Evolutionary conservation across 805 yeast genomes (phyloP), one percentile per base, ranked within the genome.

Genomic region (Metschnikowia amazonensis): DNA sequence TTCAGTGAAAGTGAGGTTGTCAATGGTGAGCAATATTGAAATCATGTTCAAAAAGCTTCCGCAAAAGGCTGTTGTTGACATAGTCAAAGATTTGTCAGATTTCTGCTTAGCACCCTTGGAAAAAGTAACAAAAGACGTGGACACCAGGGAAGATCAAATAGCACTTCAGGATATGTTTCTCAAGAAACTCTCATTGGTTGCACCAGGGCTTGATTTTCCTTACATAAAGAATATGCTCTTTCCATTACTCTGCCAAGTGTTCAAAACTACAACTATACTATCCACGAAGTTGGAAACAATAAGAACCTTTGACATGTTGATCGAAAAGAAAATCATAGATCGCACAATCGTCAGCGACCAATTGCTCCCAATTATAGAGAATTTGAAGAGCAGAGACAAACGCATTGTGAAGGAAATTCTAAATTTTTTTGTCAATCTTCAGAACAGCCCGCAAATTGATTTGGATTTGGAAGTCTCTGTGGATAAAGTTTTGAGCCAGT

Each of bases 191-290:
- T 62, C 70, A 2, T 49, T 63, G 14, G 63, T 78, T 28, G 56
- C 77, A 2, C 72, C 65, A 6, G 69, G 75, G 37, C 67, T 83
- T 38, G 90, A 84, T 45, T 83, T 84, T 55, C 75, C 89, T 9
- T 77, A 82, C 16, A 74, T 89, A 46, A 89, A 92, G 54, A 83
- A 81, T 54, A 78, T 79, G 27, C 67, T 89, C n/a, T 80, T 86
- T 60, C 95, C 96, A 2, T 66, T 80, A 36, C 70, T 89, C 14
- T 77, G 88, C 36, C 76, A 74, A 36, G 75, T 88, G 6, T 94
- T 92, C 65, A 78, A 89, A 31, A 84, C 88, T 36, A 94, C 99
- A 1, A 87, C 90, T 0, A 80, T 94, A 24, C 70, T 90, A 28
- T 80, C 86, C 4, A 85, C 94, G 23, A 92, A 94, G 58, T 69